Base-by-base conservation (phyloP, 2,329 filamentous ascomycete genomes). In the Biscogniauxia marginata region DNA sequence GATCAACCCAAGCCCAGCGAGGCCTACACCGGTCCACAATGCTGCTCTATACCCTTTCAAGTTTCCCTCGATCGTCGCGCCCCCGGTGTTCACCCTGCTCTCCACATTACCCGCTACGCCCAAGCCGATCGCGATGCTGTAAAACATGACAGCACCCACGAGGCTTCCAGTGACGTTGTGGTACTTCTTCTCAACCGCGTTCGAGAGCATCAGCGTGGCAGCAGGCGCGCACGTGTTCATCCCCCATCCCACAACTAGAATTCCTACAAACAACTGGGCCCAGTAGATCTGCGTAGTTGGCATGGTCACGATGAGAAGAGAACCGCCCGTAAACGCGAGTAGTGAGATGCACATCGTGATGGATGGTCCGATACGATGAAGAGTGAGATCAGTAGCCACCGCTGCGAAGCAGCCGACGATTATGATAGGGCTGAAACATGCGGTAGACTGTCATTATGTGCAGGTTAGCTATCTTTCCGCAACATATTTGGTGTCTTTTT, bases 171-270 rank as follows among this genome's bases (percentile, higher is more conserved):
- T 58, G 9, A 61, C 58, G n/a, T 58, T 60, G 9, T 65, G 56
- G 18, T 82, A 73, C 45, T 76, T 70, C 53, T 72, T 74, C 11
- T 73, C 67, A 0, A 81, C 75, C 1, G 73, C 73, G 60, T 87
- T 80, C 24, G 79, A 83, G 7, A 89, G 73, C 24, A 88, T 78
- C 11, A 88, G 66, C 0, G 79, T 86, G 0, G 82, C 84, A 0
- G 84, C 81, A 0, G 86, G 86, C 62, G 87, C 87, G 2, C 77
- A 83, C 78, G 88, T 87, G 66, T 89, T 85, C 80, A 88, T 85
- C 2, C 84, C 84, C 63, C 80, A 85, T 0, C 83, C 80, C 70
- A 83, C 84, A 47, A 89, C 65, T 3, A 88, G 21, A 4, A 83
- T 74, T 3, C 77, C 77, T 8, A 86, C 76, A 65, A 90, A 89